Conservation (phyloP, 192 early-diverging fungal genomes). For the Coemansia sp. region DNA sequence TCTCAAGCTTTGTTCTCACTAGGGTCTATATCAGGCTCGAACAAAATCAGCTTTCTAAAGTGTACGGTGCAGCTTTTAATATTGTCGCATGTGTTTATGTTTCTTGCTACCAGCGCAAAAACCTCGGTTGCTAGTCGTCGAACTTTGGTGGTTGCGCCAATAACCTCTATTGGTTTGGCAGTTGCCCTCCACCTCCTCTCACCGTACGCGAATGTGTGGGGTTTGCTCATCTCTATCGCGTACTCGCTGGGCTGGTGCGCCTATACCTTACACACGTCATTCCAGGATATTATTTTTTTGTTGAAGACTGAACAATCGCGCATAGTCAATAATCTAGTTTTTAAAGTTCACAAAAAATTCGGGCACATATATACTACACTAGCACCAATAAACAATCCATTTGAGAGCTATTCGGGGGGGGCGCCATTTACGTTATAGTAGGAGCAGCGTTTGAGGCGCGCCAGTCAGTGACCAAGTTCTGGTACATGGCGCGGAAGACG, state of each 20-base stretch:
- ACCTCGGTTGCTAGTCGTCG: not conserved
- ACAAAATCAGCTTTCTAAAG: not conserved
- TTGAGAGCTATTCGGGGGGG: not conserved
- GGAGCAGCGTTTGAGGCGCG: slow-evolving; percentile 10
- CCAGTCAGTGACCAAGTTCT: slow-evolving; percentile 54
- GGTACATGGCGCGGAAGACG: slow-evolving; percentile 76
- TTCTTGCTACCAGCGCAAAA: not conserved
- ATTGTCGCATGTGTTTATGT: not conserved
- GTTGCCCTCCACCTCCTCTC: not conserved
- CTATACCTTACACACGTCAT: not conserved
- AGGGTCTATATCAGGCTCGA: not conserved
- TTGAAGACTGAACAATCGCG: too few relatives aligned
- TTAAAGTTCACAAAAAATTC: too few relatives aligned
- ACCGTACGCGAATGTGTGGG: not conserved
- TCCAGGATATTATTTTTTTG: not conserved
- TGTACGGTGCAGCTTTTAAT: not conserved
- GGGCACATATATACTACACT: not conserved
- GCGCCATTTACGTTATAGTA: not conserved
- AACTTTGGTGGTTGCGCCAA: not conserved
- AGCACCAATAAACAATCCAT: not conserved
- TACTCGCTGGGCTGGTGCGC: not conserved
- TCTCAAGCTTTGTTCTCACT: not conserved
- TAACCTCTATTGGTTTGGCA: not conserved
- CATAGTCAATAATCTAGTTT: too few relatives aligned
- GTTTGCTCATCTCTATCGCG: not conserved